Evolutionary conservation across 305 asterid genomes (phyloP), one percentile per base, ranked within the genome.

Genomic region (Solanum hybrid): DNA sequence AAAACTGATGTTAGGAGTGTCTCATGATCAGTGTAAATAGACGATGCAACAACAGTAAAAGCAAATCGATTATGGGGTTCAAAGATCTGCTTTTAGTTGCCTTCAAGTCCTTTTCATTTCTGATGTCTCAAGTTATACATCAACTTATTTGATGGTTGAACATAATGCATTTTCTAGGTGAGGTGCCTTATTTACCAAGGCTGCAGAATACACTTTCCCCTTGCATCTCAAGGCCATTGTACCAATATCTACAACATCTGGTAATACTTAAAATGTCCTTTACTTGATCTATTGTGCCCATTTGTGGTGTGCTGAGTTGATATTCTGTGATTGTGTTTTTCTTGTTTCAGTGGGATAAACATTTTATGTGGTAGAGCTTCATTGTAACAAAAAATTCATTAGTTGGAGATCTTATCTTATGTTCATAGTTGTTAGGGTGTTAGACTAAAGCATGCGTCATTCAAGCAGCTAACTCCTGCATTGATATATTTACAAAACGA

Each of bases 191-290:
- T 89, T 89, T 92, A 87, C 91, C 92, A 76, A 92, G 92, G 45
- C 89, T 87, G 36, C 91, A 91, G 81, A 92, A 91, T 90, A 89
- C 91, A 87, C 90, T 88, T 37, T 89, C 87, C 64, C 91, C 94
- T 15, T 88, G 96, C 89, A 45, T 89, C 88, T 89, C 97, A 71
- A 93, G 94, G 86, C 96, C 96, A 27, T 88, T 92, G 42, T 92
- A 92, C 90, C 93, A 89, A 38, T 93, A 92, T 89, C 51, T 94
- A 45, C 98, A 95, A 92, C 92, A 92, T 91, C 69, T 91, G 95
- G 98, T 95, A 95, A 92, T 37, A 27, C 69, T 85, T 27, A 10
- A 22, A 77, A 78, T 11, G 29, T 32, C 51, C 38, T 85, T 85
- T 32, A 22, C 19, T 32, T 51, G 31, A 85, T 85, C 38, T 17